Evolutionary conservation across 1,139 yeast species (phyloP).

Genomic region (Trichomonascaceae sp.): DNA sequence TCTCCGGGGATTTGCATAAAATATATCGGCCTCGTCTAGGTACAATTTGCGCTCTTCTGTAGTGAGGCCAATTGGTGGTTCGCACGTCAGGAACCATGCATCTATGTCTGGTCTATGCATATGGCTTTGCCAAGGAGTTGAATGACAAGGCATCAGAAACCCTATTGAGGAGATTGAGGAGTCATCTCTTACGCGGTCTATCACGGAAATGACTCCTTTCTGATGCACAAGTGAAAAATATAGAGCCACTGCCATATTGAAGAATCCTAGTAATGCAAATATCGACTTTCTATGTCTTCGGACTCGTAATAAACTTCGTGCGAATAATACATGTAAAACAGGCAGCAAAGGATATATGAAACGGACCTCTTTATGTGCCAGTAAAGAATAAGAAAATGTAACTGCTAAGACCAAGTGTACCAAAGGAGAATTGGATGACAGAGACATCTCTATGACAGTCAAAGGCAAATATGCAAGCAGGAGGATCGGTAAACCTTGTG

Average conservation of each 20-base stretch:
- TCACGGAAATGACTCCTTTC: slow-evolving; percentile 72
- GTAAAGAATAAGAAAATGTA: slow-evolving; percentile 53
- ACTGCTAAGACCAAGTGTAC: slow-evolving; percentile 33
- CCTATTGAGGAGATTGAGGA: slow-evolving; percentile 52
- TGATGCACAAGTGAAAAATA: slow-evolving; percentile 68
- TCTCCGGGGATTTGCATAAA: slow-evolving; percentile 57
- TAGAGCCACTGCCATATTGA: slow-evolving; percentile 43
- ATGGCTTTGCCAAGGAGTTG: slow-evolving; percentile 92
- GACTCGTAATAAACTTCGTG: slow-evolving; percentile 13
- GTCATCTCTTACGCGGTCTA: slow-evolving; percentile 45
- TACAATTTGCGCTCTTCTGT: slow-evolving; percentile 40
- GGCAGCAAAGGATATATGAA: slow-evolving; percentile 89
- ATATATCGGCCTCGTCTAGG: slow-evolving; percentile 79
- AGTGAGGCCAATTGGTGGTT: slow-evolving; percentile 60
- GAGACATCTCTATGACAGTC: slow-evolving; percentile 39
- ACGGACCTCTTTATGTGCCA: slow-evolving; percentile 84
- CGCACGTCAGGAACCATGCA: slow-evolving; percentile 82
- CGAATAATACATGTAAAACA: slow-evolving; percentile 40
- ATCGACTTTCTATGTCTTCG: slow-evolving; percentile 8
- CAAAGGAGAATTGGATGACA: slow-evolving; percentile 21
- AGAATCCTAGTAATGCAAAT: slow-evolving; percentile 26
- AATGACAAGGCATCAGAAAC: slow-evolving; percentile 90
- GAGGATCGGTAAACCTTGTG: slow-evolving; percentile 77
- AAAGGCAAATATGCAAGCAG: slow-evolving; percentile 64
- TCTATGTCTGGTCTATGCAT: slow-evolving; percentile 53